Evolutionary conservation across 139 green algal species (phyloP), one percentile per base, ranked within the genome.

Genomic region (Volvox reticuliferus): DNA sequence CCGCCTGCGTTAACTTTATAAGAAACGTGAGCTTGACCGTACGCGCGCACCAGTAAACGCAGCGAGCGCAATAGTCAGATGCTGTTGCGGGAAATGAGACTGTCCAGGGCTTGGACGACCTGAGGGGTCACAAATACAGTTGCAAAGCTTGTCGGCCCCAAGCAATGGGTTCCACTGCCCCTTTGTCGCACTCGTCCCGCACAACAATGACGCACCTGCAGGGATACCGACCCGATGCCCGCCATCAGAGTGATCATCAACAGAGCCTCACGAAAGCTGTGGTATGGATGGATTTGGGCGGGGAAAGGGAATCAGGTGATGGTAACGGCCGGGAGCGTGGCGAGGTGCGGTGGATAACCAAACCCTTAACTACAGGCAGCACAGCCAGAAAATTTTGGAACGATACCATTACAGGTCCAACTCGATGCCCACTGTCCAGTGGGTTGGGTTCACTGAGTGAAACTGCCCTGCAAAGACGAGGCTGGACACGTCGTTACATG

Each of bases 221-320:
- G 62, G 21, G 89, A 78, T 37, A 89, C 37, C 19, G 81, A 88
- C 26, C 91, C 86, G 36, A 90, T 71, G 16, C 73, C 91, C 19
- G 87, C 88, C 26, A 92, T 73, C 19, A 88, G 21, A 0, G 65
- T 76, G 18, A 81, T 81, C 75, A 79, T 61, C 0, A 90, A 44
- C 75, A 92, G n/a, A 13, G 87, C 82, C 65, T 92, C 91, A 0
- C 65, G 84, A 17, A 93, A 91, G 44, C 81, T 88, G 91, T 32
- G 18, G 86, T 50, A n/a, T 33, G n/a, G 36, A 33, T 32, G 36
- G 30, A 71, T 33, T 28, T 73, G 3, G n/a, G 76, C 24, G 37
- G 83, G 36, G 63, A 30, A 55, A 55, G 5, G 44, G 44, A 55
- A 9, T 14, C 44, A 55, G 44, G 1, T 90, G 1, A 67, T 32